These are phyloP conservation scores for Aspergillus sp. DNA, from an alignment of 2,329 filamentous ascomycete genomes.

Conservation along the genomic window DNA sequence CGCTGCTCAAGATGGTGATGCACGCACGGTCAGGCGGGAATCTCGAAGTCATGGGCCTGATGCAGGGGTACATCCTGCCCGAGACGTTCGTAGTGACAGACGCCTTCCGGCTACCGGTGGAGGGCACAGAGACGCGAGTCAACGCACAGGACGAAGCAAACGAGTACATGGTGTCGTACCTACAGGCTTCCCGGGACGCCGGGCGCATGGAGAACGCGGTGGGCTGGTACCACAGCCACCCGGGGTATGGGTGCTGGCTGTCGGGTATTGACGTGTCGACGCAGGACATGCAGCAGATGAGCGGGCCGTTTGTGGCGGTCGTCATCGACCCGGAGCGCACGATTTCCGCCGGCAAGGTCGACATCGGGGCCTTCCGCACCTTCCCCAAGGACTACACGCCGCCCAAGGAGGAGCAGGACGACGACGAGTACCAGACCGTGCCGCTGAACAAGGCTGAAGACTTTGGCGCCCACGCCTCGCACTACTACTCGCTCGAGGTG, in stretches of 20 bases:
- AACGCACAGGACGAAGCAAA: conserved; percentile 95
- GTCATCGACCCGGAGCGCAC: conserved; percentile 96
- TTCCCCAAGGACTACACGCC: conserved; percentile 73
- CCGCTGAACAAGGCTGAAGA: conserved; percentile 93
- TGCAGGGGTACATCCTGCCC: conserved; percentile 89
- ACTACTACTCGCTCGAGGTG: conserved; percentile 88
- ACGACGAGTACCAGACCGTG: conserved; percentile 55
- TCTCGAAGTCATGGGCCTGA: conserved; percentile 95
- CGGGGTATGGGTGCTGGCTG: conserved; percentile 97
- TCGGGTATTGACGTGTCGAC: conserved; percentile 93
- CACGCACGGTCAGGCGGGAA: conserved; percentile 92
- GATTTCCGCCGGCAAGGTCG: conserved; percentile 89
- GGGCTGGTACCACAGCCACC: conserved; percentile 97
- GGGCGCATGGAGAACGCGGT: conserved; percentile 86
- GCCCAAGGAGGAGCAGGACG: conserved; percentile 43
- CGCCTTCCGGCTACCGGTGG: conserved; percentile 87
- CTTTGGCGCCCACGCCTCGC: conserved; percentile 86
- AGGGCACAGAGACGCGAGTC: conserved; percentile 96
- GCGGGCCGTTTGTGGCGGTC: conserved; percentile 90
- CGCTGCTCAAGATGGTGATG: conserved; percentile 98
- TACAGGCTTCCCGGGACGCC: conserved; percentile 70
- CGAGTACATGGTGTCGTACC: conserved; percentile 91
- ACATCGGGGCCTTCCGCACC: conserved; percentile 95
- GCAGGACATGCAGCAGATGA: conserved; percentile 81
- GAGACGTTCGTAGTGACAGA: conserved; percentile 89